Evolutionary conservation across 2,329 filamentous ascomycete genomes (phyloP), one percentile per base, ranked within the genome.

Genomic region (Fusarium pseudoanthophilum): DNA sequence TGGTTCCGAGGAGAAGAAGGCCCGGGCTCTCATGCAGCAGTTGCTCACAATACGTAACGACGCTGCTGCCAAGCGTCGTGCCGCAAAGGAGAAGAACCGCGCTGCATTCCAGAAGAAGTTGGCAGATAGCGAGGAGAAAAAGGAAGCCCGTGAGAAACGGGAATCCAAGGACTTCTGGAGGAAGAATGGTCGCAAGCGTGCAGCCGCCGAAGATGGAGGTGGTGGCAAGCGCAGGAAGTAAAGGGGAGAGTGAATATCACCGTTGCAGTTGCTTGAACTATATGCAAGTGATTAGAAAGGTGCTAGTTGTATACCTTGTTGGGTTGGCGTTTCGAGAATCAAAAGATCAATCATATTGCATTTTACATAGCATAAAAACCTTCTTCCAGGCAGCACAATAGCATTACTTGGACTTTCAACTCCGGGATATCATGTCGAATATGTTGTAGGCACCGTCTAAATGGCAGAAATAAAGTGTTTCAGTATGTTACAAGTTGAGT

Each of bases 111-210:
- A 92, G 76, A 93, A 92, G 84, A 96, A 94, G 87, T 88, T 98
- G 45, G 92, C 90, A 13, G 93, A 94, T 79, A 91, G 91, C 79
- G 87, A 91, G 78, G 95, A 97, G 88, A 97, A 95, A 90, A 93
- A 94, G 84, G 89, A 89, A 65, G 93, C 92, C 69, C 87, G 95
- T 59, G 95, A 98, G 87, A 97, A 95, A 90, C 90, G 91, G 78
- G 95, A 99, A 85, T 92, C 91, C 80, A 92, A 97, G 82, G 95
- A 97, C 77, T 99, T 91, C 80, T 99, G 96, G 96, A 87, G 91
- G 78, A 91, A 91, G 78, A 97, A 99, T 84, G 96, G 96, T 15
- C 93, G 92, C 85, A 90, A 90, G 84, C 83, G 89, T 72, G 85
- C 83, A 62, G 82, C 83, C 4, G 82, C 79, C 5, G 85, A 85